These are phyloP conservation scores for Aureobasidium sp. DNA, from an alignment of 2,329 filamentous ascomycete genomes.

Conservation along the genomic window DNA sequence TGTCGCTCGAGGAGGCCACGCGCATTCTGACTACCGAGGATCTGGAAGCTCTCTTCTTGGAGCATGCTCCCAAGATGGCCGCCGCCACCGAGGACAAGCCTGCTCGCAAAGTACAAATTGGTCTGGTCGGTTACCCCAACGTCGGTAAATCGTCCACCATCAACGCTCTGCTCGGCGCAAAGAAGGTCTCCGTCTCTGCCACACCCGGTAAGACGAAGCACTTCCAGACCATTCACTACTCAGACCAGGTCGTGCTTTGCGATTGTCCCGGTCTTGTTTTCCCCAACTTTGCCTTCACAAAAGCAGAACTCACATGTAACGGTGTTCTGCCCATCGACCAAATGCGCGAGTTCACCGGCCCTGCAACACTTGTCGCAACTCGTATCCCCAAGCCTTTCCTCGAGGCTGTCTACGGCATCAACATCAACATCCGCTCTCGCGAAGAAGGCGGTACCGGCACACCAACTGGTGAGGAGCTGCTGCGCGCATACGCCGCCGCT, in stretches of 20 bases:
- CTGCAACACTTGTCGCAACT: slow-evolving; percentile 71
- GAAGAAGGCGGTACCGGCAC: slow-evolving; percentile 91
- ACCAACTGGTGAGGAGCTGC: slow-evolving; percentile 76
- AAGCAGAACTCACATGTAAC: slow-evolving; percentile 92
- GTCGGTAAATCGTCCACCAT: slow-evolving; percentile 99
- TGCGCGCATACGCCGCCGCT: slow-evolving; percentile 79
- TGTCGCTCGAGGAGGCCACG: slow-evolving; percentile 41
- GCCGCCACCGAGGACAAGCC: slow-evolving; percentile 34
- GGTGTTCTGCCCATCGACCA: slow-evolving; percentile 95
- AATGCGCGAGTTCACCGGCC: slow-evolving; percentile 84
- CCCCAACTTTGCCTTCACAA: slow-evolving; percentile 93
- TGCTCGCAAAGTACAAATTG: slow-evolving; percentile 72
- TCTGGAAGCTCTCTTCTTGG: slow-evolving; percentile 78
- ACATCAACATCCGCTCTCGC: slow-evolving; percentile 68
- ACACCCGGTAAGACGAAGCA: slow-evolving; percentile 99
- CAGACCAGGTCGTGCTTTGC: slow-evolving; percentile 81
- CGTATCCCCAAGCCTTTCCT: slow-evolving; percentile 83
- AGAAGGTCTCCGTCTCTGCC: slow-evolving; percentile 96
- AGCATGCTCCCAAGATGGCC: slow-evolving; percentile 57
- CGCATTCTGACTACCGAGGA: slow-evolving; percentile 89
- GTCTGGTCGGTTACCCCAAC: slow-evolving; percentile 95
- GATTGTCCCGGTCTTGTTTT: slow-evolving; percentile 99
- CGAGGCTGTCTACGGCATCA: slow-evolving; percentile 90
- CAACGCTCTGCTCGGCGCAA: slow-evolving; percentile 95
- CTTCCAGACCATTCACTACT: slow-evolving; percentile 96